phyloP scores from a whole-genome alignment of 306 rosid genomes.

The Ormosia emarginata region DNA sequence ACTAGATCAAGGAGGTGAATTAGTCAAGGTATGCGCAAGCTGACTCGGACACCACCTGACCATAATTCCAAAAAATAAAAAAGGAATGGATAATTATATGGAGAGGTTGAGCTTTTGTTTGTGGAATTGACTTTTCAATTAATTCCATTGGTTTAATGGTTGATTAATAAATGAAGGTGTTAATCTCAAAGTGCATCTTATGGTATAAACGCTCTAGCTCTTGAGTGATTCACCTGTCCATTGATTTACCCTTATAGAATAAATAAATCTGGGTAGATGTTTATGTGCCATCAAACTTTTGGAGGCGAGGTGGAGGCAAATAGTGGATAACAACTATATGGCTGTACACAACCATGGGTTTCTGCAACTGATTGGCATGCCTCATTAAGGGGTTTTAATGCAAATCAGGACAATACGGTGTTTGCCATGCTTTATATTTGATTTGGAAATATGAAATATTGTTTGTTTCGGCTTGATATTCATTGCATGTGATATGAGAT shows the following conservation, averaged over 20 bases:
- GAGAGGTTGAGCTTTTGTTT: neutral
- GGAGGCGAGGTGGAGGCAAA: neutral
- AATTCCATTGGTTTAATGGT: neutral
- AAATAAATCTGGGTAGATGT: neutral
- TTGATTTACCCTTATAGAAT: neutral
- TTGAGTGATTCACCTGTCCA: neutral
- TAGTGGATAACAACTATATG: neutral
- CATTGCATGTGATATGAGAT: neutral
- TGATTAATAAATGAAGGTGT: neutral
- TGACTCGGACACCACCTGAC: neutral
- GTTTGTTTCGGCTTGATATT: neutral
- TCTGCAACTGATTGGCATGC: neutral
- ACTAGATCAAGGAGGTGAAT: neutral
- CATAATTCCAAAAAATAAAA: neutral
- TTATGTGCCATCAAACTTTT: neutral
- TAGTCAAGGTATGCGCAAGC: neutral
- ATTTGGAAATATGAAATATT: neutral
- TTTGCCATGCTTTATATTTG: neutral
- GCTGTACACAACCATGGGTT: neutral
- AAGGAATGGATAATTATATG: neutral
- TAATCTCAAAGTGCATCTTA: neutral
- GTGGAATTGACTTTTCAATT: neutral
- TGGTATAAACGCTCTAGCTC: neutral
- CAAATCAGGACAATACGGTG: neutral
- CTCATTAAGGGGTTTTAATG: neutral